Evolutionary conservation across 768 basidiomycete genomes (phyloP), one percentile per base, ranked within the genome.

Genomic region (Serendipita sp.): DNA sequence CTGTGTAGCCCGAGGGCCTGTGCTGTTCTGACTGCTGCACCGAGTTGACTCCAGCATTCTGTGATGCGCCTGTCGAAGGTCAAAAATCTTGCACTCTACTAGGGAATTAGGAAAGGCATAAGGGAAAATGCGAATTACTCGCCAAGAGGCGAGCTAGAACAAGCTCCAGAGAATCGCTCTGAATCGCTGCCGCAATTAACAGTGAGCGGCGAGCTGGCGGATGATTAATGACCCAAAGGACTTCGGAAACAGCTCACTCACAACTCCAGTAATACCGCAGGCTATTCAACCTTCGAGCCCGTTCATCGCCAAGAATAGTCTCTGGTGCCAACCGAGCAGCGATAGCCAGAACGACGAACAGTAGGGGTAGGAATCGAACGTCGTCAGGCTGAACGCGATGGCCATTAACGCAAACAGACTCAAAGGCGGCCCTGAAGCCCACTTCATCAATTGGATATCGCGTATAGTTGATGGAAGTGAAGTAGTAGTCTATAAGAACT

Each of bases 221-320:
- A 18, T 7, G 24, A 24, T 24, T 24, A 24, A 24, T 24, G 24
- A 24, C 24, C 24, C 13, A 16, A 24, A 24, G 24, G 24, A 24
- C 24, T 67, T 35, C 69, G 58, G 48, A 45, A 3, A 65, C n/a
- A 44, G 30, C 62, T 11, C 47, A 80, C 92, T 75, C 71, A 94
- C 92, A 94, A 64, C 88, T 90, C 93, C 93, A 97, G 71, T 96
- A 95, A 76, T 92, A 95, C 67, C 92, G 82, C 62, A 92, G 76
- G 44, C 91, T 92, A 5, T 88, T 91, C 32, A 92, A 77, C 70
- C 88, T 80, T 63, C 88, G 79, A 48, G 78, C 83, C 53, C 85
- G 81, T 65, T 86, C 82, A 73, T 92, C 89, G 0, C 91, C 92
- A 37, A 80, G 88, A 69, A 95, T 83, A 65, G 82, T 79, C 69